Percentiles rank a stretch among this genome's conserved stretches.
Evolutionary conservation across 179 eudicot species (phyloP).

Genomic region (Gypsophila paniculata): DNA sequence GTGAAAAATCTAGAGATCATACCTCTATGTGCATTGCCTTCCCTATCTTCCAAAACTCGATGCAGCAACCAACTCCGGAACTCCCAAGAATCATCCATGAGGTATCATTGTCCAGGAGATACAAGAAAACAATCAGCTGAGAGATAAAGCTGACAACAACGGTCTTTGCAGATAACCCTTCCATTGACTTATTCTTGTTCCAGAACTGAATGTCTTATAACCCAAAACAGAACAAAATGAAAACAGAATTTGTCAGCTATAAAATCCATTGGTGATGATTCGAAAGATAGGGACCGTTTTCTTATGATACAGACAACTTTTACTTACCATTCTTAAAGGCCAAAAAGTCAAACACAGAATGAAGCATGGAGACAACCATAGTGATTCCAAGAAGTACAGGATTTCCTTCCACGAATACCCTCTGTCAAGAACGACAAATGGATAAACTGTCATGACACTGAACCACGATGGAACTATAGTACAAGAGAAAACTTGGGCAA

Average conservation of each 20-base stretch:
- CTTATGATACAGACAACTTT: neutral
- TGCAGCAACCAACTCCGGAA: conserved; percentile 92
- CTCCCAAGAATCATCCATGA: conserved; percentile 98
- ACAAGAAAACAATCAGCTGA: conserved; percentile 87
- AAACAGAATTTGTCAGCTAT: conserved; percentile 15
- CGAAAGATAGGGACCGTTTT: neutral
- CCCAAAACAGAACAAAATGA: conserved; percentile 5
- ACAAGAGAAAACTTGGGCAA: neutral
- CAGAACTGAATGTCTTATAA: conserved; percentile 88
- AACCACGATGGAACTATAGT: neutral
- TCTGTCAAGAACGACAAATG: conserved; percentile 44
- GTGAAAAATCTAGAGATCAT: conserved; percentile 18
- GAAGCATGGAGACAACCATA: conserved; percentile 81
- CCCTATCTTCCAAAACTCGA: conserved; percentile 98
- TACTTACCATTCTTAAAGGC: conserved; percentile 92
- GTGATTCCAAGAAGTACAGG: conserved; percentile 83
- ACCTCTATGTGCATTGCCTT: conserved; percentile 99
- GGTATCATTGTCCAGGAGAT: conserved; percentile 91
- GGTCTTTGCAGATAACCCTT: conserved; percentile 91
- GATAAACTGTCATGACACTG: conserved; percentile 9
- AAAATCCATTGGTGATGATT: neutral
- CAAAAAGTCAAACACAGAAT: conserved; percentile 87
- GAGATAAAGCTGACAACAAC: conserved; percentile 82
- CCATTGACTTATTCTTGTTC: conserved; percentile 99
- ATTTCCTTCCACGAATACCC: conserved; percentile 95